Conservation (phyloP, 1,139 yeast genomes). For the Tardiomyces digboiensis region DNA sequence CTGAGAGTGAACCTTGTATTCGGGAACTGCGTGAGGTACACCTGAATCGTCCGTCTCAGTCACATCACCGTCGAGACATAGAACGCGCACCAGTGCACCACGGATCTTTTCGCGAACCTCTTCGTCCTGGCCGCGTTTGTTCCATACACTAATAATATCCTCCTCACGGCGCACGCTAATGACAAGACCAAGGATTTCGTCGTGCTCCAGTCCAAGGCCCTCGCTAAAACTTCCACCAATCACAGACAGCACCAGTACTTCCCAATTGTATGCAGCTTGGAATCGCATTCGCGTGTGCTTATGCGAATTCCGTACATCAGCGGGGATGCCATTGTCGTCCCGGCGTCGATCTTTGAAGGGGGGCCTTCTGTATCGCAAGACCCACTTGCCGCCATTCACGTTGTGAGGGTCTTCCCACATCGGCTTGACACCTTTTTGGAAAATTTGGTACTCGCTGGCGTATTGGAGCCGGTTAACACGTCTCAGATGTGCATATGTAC, state of each 20-base stretch:
- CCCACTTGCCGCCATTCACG: slow-evolving; percentile 59
- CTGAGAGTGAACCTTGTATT: slow-evolving; percentile 23
- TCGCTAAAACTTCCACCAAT: slow-evolving; percentile 22
- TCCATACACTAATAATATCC: slow-evolving; percentile 29
- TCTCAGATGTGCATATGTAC: slow-evolving; percentile 38
- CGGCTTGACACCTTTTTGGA: slow-evolving; percentile 56
- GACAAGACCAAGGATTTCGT: slow-evolving; percentile 28
- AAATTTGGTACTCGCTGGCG: slow-evolving; percentile 51
- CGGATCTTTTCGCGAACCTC: slow-evolving; percentile 13
- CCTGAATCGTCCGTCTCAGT: slow-evolving; percentile 11
- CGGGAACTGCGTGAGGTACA: neutral
- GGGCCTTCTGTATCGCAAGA: slow-evolving; percentile 36
- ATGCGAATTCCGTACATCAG: slow-evolving; percentile 5
- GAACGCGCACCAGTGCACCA: slow-evolving; percentile 14
- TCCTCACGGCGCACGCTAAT: slow-evolving; percentile 29
- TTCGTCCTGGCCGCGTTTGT: slow-evolving; percentile 12
- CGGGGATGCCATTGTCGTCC: neutral
- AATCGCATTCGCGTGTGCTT: slow-evolving; percentile 14
- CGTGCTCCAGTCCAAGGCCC: slow-evolving; percentile 12
- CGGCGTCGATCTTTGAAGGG: slow-evolving; percentile 12
- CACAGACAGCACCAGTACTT: slow-evolving; percentile 23
- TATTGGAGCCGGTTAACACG: slow-evolving; percentile 39
- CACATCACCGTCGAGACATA: slow-evolving; percentile 17
- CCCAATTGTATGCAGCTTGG: slow-evolving; percentile 26
- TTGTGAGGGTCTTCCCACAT: slow-evolving; percentile 67